These are phyloP conservation scores for Metschnikowia bowlesiae DNA, from an alignment of 805 yeast genomes.

Conservation along the genomic window DNA sequence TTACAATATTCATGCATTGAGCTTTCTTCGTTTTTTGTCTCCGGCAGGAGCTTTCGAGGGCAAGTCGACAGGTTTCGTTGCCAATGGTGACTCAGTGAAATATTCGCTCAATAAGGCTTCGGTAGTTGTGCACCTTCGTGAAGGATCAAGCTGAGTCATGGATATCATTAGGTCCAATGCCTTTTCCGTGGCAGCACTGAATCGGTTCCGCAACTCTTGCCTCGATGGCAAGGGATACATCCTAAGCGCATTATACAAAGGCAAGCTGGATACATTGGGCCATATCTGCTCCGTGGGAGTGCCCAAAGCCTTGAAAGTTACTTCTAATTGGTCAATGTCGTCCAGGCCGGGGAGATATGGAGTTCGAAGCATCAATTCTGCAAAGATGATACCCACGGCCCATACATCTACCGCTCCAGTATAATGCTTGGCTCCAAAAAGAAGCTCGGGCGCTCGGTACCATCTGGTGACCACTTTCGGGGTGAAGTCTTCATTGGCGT, in stretches of 20 bases:
- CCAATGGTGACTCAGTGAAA: conserved; percentile 69
- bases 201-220: conserved; percentile 73
- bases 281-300: conserved; percentile 90
- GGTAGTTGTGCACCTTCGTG: conserved; percentile 60
- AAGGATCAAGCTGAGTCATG: conserved; percentile 75
- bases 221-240: conserved; percentile 81
- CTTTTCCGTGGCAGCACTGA: conserved; percentile 83
- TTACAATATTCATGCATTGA: conserved; percentile 5
- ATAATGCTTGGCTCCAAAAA: conserved; percentile 43
- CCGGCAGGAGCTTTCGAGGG: conserved; percentile 43
- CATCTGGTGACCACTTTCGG: conserved; percentile 96
- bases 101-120: conserved; percentile 61
- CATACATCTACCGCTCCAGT: conserved; percentile 43
- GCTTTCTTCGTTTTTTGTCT: conserved; percentile 15
- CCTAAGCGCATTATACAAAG: conserved; percentile 67
- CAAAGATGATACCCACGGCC: conserved; percentile 66
- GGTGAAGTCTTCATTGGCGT: conserved; percentile 69
- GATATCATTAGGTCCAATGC: conserved; percentile 73
- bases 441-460: conserved; percentile 79
- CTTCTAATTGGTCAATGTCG: conserved; percentile 83
- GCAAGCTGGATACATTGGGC: conserved; percentile 83
- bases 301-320: conserved; percentile 93
- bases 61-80: conserved; percentile 62
- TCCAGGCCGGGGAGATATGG: conserved; percentile 94
- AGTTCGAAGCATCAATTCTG: conserved; percentile 90